Conservation (phyloP, 352 stramenopile species). For the Globisporangium spinosum region DNA sequence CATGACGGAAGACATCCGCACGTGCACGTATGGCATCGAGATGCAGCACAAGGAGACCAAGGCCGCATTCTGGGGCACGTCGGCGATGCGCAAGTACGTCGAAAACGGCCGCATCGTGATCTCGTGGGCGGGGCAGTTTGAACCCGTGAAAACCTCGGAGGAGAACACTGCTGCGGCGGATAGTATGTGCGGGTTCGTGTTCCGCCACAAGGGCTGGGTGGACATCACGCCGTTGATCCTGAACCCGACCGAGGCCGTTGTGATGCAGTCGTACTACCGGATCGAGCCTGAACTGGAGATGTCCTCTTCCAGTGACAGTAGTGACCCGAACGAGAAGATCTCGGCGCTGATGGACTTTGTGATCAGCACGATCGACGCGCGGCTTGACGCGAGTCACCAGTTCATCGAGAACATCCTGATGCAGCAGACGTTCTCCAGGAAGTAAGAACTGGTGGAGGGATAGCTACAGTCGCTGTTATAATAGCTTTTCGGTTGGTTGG, state of each 20-base stretch:
- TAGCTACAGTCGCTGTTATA: too few relatives aligned
- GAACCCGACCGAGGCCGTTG: conserved; percentile 10
- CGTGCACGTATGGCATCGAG: conserved; percentile 18
- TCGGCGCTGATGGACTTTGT: conserved; percentile 20
- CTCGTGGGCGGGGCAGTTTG: conserved; percentile 14
- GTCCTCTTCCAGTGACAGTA: background rate
- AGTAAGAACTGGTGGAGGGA: too few relatives aligned
- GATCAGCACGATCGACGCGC: conserved; percentile 14
- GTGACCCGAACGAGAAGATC: conserved; percentile 14
- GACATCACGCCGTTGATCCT: conserved; percentile 14
- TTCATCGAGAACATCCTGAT: conserved; percentile 21
- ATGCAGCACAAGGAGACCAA: conserved; percentile 18
- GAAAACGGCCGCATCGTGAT: conserved; percentile 18
- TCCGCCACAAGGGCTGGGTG: conserved; percentile 14
- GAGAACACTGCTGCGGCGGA: background rate
- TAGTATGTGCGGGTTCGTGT: conserved; percentile 6
- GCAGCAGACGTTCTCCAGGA: background rate
- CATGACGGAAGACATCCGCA: conserved; percentile 19
- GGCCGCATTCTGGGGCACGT: conserved; percentile 16
- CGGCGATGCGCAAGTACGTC: conserved; percentile 18
- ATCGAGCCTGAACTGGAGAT: conserved; percentile 14
- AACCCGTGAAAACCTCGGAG: background rate
- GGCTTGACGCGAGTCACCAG: conserved; percentile 16
- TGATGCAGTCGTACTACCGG: conserved; percentile 21
- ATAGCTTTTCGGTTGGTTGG: too few relatives aligned